Evolutionary conservation across 2,329 filamentous ascomycete species (phyloP).

Genomic region (Venturia asperata): DNA sequence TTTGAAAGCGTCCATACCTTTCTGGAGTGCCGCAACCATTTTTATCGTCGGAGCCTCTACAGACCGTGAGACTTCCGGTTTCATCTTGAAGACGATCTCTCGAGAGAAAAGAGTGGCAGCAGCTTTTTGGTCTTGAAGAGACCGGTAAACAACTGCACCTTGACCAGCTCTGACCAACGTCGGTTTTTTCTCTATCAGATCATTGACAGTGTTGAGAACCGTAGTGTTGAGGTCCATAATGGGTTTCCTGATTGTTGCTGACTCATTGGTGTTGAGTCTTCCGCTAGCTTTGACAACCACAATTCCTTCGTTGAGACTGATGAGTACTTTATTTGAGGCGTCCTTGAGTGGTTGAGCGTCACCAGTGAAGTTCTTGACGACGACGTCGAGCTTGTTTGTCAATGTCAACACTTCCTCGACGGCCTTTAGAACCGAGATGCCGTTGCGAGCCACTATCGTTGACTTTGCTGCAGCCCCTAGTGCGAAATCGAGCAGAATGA

Average conservation of each 20-base stretch:
- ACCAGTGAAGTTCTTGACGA: neutral
- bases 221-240: neutral
- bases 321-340: neutral
- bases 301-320: conserved; percentile 4
- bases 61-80: too few relatives aligned
- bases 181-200: neutral
- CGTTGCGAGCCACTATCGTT: neutral
- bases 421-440: neutral
- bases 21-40: neutral
- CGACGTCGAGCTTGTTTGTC: neutral
- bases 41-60: neutral
- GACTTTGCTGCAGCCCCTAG: neutral
- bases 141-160: neutral
- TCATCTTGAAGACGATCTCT: neutral
- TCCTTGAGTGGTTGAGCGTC: neutral
- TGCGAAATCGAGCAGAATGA: neutral
- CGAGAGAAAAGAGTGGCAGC: neutral
- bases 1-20: neutral
- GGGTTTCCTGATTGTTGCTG: neutral
- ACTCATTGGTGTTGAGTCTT: neutral
- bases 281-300: neutral
- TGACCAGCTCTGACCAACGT: neutral
- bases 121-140: conserved; percentile 5
- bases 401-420: neutral
- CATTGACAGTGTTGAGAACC: neutral